Base-by-base conservation (phyloP, 305 asterid species). In the Fraxinus sp. region DNA sequence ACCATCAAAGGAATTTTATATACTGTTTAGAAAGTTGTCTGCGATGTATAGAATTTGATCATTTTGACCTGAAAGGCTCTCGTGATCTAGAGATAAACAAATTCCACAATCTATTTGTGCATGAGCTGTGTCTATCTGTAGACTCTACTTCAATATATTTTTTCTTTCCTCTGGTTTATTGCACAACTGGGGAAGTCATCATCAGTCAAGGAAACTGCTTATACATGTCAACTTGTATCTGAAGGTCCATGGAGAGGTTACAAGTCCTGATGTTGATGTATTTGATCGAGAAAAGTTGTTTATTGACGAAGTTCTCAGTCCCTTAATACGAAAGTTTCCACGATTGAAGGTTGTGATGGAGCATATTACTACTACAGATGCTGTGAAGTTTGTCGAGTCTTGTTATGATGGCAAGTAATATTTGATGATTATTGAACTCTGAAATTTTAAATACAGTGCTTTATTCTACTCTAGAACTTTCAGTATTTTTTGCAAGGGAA, bases 201-300 rank as follows among this genome's bases (percentile, higher is more conserved):
- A 2, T 59, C 70, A 59, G 30, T 20, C 30, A 8, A 55, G 64
- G 64, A 5, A 55, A 55, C 24, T 16, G 7, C 64, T 74, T 73
- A 33, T 33, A 73, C 52, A 35, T 20, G 7, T 59, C 5, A 73
- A n/a, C 72, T 18, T 80, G 66, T 84, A 32, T 71, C 73, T 81
- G 82, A 89, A 95, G 99, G 97, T 95, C 80, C 99, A 95, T 86
- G 99, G 99, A 77, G 99, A 95, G 89, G 98, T 95, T 72, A 93
- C 98, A 14, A 83, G 84, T 86, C 91, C 95, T n/a, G 94, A 92
- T 41, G 91, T 94, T 78, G 99, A 95, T 85, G 85, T 95, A 79
- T 95, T 95, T 82, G 98, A 95, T 86, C 94, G 98, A 36, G 98
- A 95, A 86, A 94, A 93, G 87, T 97, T 91, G 83, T 95, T 93